Conservation (phyloP, 2,329 filamentous ascomycete genomes). For the Dendryphion nanum region DNA sequence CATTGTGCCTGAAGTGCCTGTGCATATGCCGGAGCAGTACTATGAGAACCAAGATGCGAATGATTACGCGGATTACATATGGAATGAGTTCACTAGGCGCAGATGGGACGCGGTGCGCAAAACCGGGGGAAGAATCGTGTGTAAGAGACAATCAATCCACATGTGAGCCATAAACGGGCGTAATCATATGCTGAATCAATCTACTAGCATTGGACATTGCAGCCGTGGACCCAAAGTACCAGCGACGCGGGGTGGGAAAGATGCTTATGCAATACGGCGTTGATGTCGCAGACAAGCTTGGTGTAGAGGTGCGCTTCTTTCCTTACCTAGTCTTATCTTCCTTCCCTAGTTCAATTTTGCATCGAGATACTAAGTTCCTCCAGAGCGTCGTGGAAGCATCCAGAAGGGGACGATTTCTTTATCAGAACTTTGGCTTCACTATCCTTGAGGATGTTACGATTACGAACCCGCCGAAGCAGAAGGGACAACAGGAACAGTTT, state of each 20-base stretch:
- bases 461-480: not conserved
- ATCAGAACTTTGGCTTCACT: not conserved
- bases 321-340: too few relatives aligned
- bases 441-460: not conserved
- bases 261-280: not conserved
- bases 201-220: conserved; percentile 1
- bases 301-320: not conserved
- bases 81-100: not conserved
- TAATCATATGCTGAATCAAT: too few relatives aligned
- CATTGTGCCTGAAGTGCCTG: not conserved
- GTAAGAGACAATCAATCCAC: not conserved
- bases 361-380: too few relatives aligned
- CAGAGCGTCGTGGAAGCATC: not conserved
- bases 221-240: not conserved
- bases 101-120: not conserved
- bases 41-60: not conserved
- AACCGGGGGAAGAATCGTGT: not conserved
- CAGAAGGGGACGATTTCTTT: not conserved
- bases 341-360: too few relatives aligned
- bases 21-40: not conserved
- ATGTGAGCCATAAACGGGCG: too few relatives aligned
- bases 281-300: not conserved
- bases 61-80: not conserved
- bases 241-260: not conserved
- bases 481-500: not conserved